Percentiles rank a stretch among this genome's conserved stretches.
phyloP scores from a whole-genome alignment of 2,329 filamentous ascomycete species.

The Diaporthe vexans region DNA sequence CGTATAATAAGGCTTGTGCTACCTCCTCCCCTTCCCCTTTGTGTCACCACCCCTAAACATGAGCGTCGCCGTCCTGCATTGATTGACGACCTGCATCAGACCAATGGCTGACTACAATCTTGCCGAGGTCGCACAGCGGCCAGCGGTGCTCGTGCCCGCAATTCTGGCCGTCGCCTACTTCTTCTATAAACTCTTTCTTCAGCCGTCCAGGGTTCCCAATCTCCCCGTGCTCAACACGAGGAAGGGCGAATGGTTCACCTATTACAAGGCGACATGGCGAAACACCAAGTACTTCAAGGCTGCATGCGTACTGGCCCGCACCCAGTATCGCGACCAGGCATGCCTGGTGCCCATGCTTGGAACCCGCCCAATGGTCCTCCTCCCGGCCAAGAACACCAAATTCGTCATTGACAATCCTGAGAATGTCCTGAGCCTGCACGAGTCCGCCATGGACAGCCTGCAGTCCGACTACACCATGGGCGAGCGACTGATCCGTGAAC shows the following conservation, averaged over 20 bases:
- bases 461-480: conserved; percentile 51
- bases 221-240: conserved; percentile 50
- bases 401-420: conserved; percentile 52
- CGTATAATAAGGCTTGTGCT: neutral
- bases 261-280: conserved; percentile 49
- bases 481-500: conserved; percentile 48
- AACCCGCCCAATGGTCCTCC: conserved; percentile 44
- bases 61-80: neutral
- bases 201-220: conserved; percentile 46
- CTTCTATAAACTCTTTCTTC: conserved; percentile 47
- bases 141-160: conserved; percentile 46
- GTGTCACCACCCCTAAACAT: neutral
- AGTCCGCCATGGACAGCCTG: conserved; percentile 52
- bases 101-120: conserved; percentile 21
- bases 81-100: neutral
- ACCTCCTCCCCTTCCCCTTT: neutral
- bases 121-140: conserved; percentile 43
- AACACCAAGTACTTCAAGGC: conserved; percentile 50
- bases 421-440: conserved; percentile 50
- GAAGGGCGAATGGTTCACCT: conserved; percentile 53
- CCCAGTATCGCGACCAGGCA: conserved; percentile 45
- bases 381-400: conserved; percentile 49
- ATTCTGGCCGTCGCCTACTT: conserved; percentile 45
- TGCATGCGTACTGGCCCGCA: conserved; percentile 46
- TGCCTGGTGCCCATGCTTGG: conserved; percentile 48